Base-by-base conservation (phyloP, 2,329 filamentous ascomycete genomes). In the Setomelanomma holmii region DNA sequence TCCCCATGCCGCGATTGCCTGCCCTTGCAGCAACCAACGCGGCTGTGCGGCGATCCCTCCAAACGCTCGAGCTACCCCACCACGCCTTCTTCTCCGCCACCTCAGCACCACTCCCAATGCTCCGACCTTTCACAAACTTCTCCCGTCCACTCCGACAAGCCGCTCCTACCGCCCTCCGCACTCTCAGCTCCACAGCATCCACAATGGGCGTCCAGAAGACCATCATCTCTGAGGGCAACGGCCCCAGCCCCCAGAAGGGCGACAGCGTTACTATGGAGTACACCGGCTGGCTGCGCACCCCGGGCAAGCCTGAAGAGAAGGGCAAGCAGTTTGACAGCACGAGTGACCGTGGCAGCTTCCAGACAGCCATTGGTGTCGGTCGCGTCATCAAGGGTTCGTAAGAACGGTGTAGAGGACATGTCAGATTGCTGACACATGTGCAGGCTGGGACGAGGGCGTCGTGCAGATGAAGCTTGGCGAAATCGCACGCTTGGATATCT, bases 391-490 rank as follows among this genome's bases (percentile, higher is more conserved):
- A 85, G 80, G 93, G 92, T 93, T 81, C 56, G 76, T 62, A n/a
- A 33, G 19, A 16, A 5, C 14, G n/a, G 10, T 17, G 40, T 16
- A n/a, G 14, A 17, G 40, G 23, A 19, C 10, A 30, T 14, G 3
- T 8, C 27, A 14, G 27, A 30, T 3, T 30, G 27, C 20, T 16
- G 8, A 24, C 19, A 41, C 21, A n/a, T 24, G 7, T 12, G 20
- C 34, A 79, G 76, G 78, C 58, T 80, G 79, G 79, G 79, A 81
- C 57, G 78, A 96, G 79, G 92, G 89, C 63, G 64, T 66, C 36
- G 55, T 64, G n/a, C 80, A 85, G 73, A 96, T 98, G 93, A 88
- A 88, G 75, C 82, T 96, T 49, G 93, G 93, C 73, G 93, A 97
- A 84, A 93, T 90, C 82, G 88, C 91, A 46, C 89, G 85, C 42